Conservation (phyloP, 2,329 filamentous ascomycete species). For the Aureobasidium sp. region DNA sequence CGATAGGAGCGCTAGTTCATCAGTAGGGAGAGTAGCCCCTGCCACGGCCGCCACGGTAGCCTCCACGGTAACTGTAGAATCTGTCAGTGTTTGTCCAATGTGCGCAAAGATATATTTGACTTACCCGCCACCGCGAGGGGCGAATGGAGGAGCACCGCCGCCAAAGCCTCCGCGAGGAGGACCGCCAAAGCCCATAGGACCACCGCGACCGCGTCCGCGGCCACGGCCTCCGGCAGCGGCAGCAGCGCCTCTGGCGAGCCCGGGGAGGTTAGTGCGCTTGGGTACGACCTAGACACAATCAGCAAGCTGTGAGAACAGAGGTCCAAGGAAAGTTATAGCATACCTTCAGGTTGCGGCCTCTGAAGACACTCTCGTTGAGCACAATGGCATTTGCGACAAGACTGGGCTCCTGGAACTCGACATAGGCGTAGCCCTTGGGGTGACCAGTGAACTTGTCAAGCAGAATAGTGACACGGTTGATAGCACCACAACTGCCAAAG, state of each 20-base stretch:
- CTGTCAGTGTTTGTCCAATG: not conserved
- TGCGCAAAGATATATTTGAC: slow-evolving; percentile 15
- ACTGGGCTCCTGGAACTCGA: slow-evolving; percentile 92
- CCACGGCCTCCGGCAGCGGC: slow-evolving; percentile 49
- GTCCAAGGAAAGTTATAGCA: slow-evolving; percentile 13
- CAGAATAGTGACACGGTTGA: slow-evolving; percentile 96
- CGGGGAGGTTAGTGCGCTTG: slow-evolving; percentile 93
- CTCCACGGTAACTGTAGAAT: slow-evolving; percentile 26
- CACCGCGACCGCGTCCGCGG: slow-evolving; percentile 29
- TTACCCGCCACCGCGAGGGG: slow-evolving; percentile 33
- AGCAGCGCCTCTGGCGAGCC: slow-evolving; percentile 73
- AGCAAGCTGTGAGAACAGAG: slow-evolving; percentile 19
- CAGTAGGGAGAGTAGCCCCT: slow-evolving; percentile 31
- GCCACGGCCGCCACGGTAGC: slow-evolving; percentile 25
- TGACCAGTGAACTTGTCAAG: slow-evolving; percentile 98
- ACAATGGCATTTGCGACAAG: slow-evolving; percentile 89
- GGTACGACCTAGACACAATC: slow-evolving; percentile 55
- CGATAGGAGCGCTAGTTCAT: slow-evolving; percentile 9
- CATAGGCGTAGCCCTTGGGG: slow-evolving; percentile 99
- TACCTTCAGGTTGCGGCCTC: slow-evolving; percentile 92
- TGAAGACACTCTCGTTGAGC: slow-evolving; percentile 92
- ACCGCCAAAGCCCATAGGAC: slow-evolving; percentile 45
- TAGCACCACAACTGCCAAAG: slow-evolving; percentile 93
- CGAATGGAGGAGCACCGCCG: slow-evolving; percentile 18
- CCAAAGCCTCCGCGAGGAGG: slow-evolving; percentile 40